phyloP scores from a whole-genome alignment of 805 yeast genomes.

The Lipomyces yamadae region DNA sequence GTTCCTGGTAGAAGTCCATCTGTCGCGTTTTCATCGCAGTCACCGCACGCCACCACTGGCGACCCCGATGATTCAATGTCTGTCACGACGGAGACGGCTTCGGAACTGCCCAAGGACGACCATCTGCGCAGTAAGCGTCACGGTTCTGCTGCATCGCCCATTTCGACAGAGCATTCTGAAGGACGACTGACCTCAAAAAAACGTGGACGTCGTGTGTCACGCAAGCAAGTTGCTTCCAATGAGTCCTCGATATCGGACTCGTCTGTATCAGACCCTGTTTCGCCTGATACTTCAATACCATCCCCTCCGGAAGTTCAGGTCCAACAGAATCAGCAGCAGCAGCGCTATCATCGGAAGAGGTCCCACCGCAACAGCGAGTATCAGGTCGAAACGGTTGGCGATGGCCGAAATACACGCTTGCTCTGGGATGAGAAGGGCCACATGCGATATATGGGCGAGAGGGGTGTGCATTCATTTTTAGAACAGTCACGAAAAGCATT shows the following conservation, averaged over 20 bases:
- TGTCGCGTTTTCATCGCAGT: slow-evolving; percentile 28
- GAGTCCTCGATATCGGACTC: slow-evolving; percentile 1
- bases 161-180: slow-evolving; percentile 1
- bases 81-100: slow-evolving; percentile 10
- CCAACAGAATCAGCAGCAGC: slow-evolving; percentile 31
- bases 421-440: slow-evolving; percentile 49
- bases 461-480: slow-evolving; percentile 51
- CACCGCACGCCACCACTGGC: slow-evolving; percentile 9
- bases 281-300: slow-evolving; percentile 24
- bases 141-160: slow-evolving; percentile 5
- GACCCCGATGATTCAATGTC: slow-evolving; percentile 11
- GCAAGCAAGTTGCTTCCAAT: not conserved
- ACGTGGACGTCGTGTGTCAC: not conserved
- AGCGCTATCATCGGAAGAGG: slow-evolving; percentile 28
- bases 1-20: slow-evolving; percentile 21
- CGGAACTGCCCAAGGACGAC: slow-evolving; percentile 5
- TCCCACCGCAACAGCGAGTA: slow-evolving; percentile 29
- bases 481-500: slow-evolving; percentile 51
- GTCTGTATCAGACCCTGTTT: slow-evolving; percentile 7
- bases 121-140: slow-evolving; percentile 5
- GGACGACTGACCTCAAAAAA: not conserved
- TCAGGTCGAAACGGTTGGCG: slow-evolving; percentile 30
- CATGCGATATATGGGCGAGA: slow-evolving; percentile 51
- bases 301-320: slow-evolving; percentile 32
- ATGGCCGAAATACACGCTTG: slow-evolving; percentile 41